Evolutionary conservation across 2,329 filamentous ascomycete species (phyloP).

Genomic region (Kalmusia sp.): DNA sequence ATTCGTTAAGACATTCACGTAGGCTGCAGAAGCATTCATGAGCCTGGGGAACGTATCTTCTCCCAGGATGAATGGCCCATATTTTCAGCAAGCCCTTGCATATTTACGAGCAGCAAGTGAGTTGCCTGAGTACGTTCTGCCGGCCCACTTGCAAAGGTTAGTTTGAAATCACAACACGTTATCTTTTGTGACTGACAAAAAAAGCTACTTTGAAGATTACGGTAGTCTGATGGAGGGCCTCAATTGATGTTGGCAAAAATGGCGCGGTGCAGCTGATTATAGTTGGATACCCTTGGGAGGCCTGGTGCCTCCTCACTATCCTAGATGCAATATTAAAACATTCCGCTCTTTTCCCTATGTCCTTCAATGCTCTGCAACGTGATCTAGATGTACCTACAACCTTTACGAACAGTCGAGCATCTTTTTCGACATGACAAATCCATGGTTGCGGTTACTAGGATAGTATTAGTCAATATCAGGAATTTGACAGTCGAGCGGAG

Average conservation of each 20-base stretch:
- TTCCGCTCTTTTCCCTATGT: neutral
- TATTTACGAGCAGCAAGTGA: constrained; percentile 54
- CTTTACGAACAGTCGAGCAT: neutral
- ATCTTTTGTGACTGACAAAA: constrained; percentile 12
- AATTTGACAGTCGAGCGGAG: too few relatives aligned
- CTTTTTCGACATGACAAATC: neutral
- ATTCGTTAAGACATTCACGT: constrained; percentile 9
- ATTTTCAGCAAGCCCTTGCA: constrained; percentile 55
- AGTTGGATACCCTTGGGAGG: neutral
- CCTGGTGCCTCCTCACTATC: neutral
- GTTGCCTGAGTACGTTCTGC: constrained; percentile 52
- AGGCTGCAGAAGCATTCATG: constrained; percentile 60
- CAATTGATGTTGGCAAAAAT: neutral
- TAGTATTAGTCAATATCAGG: too few relatives aligned
- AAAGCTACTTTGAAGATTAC: constrained; percentile 55
- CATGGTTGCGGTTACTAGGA: too few relatives aligned
- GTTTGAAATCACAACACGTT: constrained; percentile 16
- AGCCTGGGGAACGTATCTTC: constrained; percentile 60
- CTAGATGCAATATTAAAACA: neutral
- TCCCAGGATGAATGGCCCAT: constrained; percentile 50
- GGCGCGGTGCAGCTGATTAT: neutral
- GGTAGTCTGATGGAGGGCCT: constrained; percentile 26
- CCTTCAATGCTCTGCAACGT: neutral
- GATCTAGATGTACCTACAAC: neutral
- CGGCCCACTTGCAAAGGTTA: constrained; percentile 56